Base-by-base conservation (phyloP, 768 basidiomycete genomes). In the Lactifluus pinguis region DNA sequence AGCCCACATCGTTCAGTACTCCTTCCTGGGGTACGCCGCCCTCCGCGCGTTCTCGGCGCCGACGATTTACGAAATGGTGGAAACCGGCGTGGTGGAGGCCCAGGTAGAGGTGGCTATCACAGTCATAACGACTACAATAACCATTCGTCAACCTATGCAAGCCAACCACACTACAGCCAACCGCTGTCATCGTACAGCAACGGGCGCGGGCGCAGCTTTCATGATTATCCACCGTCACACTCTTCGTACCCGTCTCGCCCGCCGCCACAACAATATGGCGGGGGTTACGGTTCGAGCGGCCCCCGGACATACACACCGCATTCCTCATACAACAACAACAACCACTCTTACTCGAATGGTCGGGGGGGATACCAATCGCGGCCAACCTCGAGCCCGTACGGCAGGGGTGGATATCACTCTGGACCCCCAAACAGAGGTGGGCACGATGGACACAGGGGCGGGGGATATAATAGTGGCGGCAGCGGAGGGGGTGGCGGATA, bases 1-100 rank as follows among this genome's bases (percentile, higher is more conserved):
- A 80, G 80, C 2, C 91, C 93, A 2, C 97, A 99, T 71, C 85
- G 82, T 50, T 95, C 93, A 15, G 76, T 87, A 47, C 74, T 98
- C 30, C 77, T 99, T 2, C 86, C 86, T 8, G 91, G 90, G 1
- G 83, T 82, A 32, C 81, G 74, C 65, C 80, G 79, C 59, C 77
- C 82, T 1, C 74, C 79, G 10, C 80, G 84, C 10, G 72, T 84
- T 1, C 77, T 99, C 42, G 82, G 80, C 11, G 71, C 83, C 2
- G 75, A 76, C 32, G 97, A 99, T 69, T 74, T 88, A 55, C 92
- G 93, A 65, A 74, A 75, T 29, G 80, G 88, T 30, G 67, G 76
- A 10, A 74, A 77, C 17, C 71, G 74, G 36, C 63, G 57, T n/a
- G 57, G 57, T 11, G 71, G 76, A 60, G 79, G 79, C 45, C 77